phyloP scores from a whole-genome alignment of 495 filamentous ascomycete genomes.

The Chaetomium fimeti region DNA sequence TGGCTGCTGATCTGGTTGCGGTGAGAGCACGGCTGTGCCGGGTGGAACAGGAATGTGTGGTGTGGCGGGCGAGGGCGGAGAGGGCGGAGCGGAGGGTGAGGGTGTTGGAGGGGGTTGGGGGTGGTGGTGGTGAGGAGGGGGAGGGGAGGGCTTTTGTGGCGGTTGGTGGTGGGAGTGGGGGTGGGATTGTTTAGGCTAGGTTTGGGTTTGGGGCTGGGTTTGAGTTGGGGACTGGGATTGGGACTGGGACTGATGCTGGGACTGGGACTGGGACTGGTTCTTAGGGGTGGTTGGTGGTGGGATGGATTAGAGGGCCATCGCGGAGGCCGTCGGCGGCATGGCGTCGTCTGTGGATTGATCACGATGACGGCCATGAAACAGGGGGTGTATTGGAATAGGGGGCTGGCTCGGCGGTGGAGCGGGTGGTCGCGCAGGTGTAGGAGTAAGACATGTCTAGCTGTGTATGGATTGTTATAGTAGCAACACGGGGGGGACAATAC shows the following conservation, averaged over 20 bases:
- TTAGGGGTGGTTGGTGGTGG: too few species aligned
- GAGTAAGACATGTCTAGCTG: slow-evolving; percentile 10
- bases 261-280: not conserved
- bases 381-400: not conserved
- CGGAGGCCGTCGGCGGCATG: not conserved
- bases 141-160: slow-evolving; percentile 14
- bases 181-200: not conserved
- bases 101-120: slow-evolving; percentile 32
- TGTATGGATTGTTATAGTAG: slow-evolving; percentile 20
- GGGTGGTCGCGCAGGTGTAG: not conserved
- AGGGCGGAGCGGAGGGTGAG: slow-evolving; percentile 49
- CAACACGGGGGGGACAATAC: not conserved
- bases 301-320: not conserved
- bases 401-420: not conserved
- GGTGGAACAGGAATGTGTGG: slow-evolving; percentile 43
- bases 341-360: not conserved
- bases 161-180: not conserved
- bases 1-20: slow-evolving; percentile 37
- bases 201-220: not conserved
- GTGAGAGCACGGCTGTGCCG: slow-evolving; percentile 47
- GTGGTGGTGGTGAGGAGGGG: too few species aligned
- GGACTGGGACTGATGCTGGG: not conserved
- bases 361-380: not conserved
- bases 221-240: not conserved
- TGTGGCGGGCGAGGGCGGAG: slow-evolving; percentile 54